Percentiles rank a stretch among this genome's conserved stretches.
Evolutionary conservation across 257 asterid species (phyloP).

Genomic region (Ehretia macrophylla): DNA sequence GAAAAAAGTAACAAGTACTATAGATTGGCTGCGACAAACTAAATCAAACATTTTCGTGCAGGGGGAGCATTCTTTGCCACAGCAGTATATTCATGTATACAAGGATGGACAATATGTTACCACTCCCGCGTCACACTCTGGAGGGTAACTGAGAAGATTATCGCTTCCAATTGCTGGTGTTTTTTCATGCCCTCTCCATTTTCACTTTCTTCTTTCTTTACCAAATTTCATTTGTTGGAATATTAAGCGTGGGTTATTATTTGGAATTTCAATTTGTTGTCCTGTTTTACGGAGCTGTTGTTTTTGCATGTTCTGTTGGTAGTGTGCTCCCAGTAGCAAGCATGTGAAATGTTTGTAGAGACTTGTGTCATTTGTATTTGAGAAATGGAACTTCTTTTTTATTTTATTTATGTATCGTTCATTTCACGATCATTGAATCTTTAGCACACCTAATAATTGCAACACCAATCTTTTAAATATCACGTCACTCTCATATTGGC

Average conservation of each 20-base stretch:
- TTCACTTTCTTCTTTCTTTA: not conserved
- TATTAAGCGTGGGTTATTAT: not conserved
- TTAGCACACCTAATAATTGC: too few species aligned
- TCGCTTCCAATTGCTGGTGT: conserved; percentile 6
- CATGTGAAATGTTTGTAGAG: conserved; percentile 3
- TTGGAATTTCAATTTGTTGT: not conserved
- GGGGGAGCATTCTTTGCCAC: conserved; percentile 92
- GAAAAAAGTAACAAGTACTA: not conserved
- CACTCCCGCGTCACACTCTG: conserved; percentile 88
- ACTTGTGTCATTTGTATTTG: not conserved
- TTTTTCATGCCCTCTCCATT: not conserved
- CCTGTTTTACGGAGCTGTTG: conserved; percentile 1
- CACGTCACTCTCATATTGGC: too few species aligned
- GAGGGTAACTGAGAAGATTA: conserved; percentile 42
- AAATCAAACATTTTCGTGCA: conserved; percentile 27
- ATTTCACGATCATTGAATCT: too few species aligned
- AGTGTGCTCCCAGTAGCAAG: not conserved
- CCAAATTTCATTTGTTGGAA: not conserved
- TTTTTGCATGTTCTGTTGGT: not conserved
- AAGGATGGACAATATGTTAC: conserved; percentile 82
- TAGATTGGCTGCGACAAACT: not conserved
- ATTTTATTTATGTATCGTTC: too few species aligned
- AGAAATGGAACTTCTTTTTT: not conserved
- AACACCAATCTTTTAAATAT: too few species aligned
- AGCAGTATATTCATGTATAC: conserved; percentile 70